phyloP scores from a whole-genome alignment of 1,284 basidiomycete genomes.

The Rhodotorula sp. region DNA sequence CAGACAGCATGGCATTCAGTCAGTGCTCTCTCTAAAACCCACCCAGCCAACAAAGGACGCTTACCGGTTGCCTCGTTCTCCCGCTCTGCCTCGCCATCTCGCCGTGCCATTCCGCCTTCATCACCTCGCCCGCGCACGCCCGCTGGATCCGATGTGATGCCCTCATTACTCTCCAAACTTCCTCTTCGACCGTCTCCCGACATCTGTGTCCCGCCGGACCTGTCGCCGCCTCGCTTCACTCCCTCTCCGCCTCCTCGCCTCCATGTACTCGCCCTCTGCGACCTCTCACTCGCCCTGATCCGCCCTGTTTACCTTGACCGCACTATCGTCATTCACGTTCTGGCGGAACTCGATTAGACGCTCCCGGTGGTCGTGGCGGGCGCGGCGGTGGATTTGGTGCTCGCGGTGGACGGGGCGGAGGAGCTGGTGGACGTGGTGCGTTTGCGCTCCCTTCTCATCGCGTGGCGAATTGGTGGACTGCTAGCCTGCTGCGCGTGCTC shows the following conservation, averaged over 20 bases:
- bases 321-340: background rate
- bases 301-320: background rate
- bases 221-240: background rate
- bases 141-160: background rate
- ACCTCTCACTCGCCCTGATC: background rate
- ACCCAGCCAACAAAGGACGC: background rate
- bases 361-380: slow-evolving; percentile 35
- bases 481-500: too few species aligned
- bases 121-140: background rate
- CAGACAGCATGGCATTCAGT: slow-evolving; percentile 19
- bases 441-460: slow-evolving; percentile 13
- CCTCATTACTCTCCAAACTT: too few species aligned
- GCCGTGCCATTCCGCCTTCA: too few species aligned
- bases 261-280: background rate
- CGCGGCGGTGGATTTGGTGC: slow-evolving; percentile 49
- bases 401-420: slow-evolving; percentile 43
- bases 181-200: background rate
- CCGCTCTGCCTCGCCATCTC: background rate
- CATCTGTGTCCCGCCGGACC: background rate
- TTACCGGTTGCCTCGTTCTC: background rate
- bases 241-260: background rate
- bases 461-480: too few species aligned
- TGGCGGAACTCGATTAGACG: background rate
- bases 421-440: slow-evolving; percentile 6
- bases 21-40: background rate